Evolutionary conservation across 2,329 filamentous ascomycete genomes (phyloP), one percentile per base, ranked within the genome.

Genomic region (Drechslera avenae): DNA sequence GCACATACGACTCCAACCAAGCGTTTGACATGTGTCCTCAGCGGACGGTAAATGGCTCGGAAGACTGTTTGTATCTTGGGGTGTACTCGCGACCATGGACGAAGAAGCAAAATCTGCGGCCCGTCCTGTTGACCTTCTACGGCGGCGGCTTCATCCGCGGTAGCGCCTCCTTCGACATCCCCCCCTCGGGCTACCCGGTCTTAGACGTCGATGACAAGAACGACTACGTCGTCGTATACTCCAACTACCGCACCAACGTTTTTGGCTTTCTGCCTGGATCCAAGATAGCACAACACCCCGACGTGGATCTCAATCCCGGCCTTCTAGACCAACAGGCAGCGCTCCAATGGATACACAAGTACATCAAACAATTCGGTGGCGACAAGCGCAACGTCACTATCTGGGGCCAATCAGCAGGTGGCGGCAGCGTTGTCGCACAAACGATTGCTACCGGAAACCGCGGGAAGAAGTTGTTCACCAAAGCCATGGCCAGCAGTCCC

Each of bases 101-200:
- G 0, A 17, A 46, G 1, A 63, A 46, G 18, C 61, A 69, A 3
- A 63, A 75, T n/a, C 68, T 78, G 1, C 75, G 81, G 2, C 84
- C 84, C 0, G 83, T 87, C 0, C 76, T 87, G 0, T 78, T 86
- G 3, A 78, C 79, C 3, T 86, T 84, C 63, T 85, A 83, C 62
- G 84, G 84, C 44, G 84, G 84, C 10, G 85, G 77, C 2, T 87
- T 83, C 70, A 82, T 86, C 42, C 73, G 82, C 63, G 85, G 84
- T 6, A 76, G 76, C 23, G 84, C 81, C 0, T 78, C 73, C 31
- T 83, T 86, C 60, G 68, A 65, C 5, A 74, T 86, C 6, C 83
- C 83, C 3, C 83, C 84, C 2, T 71, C 78, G 0, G 81, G 76
- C 1, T 86, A 82, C 59, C 84, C 83, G 0, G 75, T 85, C 3